These are phyloP conservation scores for Penicillium verrucosum DNA, from an alignment of 2,329 filamentous ascomycete genomes.

Conservation along the genomic window DNA sequence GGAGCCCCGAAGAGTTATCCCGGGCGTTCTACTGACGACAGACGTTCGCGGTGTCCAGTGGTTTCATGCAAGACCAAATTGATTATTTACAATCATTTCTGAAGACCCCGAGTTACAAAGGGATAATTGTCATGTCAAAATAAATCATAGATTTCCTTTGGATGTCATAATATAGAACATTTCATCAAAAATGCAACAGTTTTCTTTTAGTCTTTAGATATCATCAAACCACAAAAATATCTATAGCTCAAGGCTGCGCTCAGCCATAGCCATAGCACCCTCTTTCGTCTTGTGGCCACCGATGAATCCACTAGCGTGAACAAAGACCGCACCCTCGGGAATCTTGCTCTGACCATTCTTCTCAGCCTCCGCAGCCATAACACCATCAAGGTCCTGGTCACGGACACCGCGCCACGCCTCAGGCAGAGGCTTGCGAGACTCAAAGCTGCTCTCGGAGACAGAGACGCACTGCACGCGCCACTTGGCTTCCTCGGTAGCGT, in stretches of 20 bases:
- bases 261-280: slow-evolving; percentile 80
- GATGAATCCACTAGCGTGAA: slow-evolving; percentile 93
- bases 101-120: not conserved
- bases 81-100: not conserved
- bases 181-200: slow-evolving; percentile 4
- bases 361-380: slow-evolving; percentile 42
- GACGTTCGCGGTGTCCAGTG: not conserved
- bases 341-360: slow-evolving; percentile 38
- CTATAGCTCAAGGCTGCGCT: slow-evolving; percentile 35
- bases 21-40: too few relatives aligned
- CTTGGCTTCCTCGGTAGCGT: slow-evolving; percentile 68
- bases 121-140: not conserved
- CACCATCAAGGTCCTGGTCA: slow-evolving; percentile 74
- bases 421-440: slow-evolving; percentile 86
- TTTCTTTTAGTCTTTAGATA: not conserved
- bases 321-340: slow-evolving; percentile 70
- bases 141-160: not conserved
- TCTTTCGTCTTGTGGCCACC: slow-evolving; percentile 91
- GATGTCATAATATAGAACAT: not conserved
- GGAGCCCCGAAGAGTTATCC: not conserved
- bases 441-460: slow-evolving; percentile 77
- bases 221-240: not conserved
- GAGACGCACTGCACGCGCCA: slow-evolving; percentile 96
- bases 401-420: slow-evolving; percentile 89
- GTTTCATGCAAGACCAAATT: not conserved